Evolutionary conservation across 2,329 filamentous ascomycete species (phyloP).

Genomic region (Microdochium bolleyi): DNA sequence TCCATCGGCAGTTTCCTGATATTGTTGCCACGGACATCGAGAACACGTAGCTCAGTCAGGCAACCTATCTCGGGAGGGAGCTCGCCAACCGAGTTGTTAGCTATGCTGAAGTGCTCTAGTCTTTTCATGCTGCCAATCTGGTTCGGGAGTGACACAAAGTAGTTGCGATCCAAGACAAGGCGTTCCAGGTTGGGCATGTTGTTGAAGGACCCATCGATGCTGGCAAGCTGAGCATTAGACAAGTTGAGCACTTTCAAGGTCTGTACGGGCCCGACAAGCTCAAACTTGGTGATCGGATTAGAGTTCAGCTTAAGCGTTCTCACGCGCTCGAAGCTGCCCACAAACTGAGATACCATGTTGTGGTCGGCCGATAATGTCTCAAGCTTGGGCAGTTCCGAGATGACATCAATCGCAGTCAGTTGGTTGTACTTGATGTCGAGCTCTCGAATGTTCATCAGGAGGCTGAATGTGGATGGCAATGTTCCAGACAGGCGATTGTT

Average conservation of each 20-base stretch:
- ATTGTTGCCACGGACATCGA: conserved; percentile 92
- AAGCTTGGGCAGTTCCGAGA: conserved; percentile 75
- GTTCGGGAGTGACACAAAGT: conserved; percentile 81
- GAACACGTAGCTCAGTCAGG: conserved; percentile 70
- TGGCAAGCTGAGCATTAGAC: conserved; percentile 83
- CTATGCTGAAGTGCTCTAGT: conserved; percentile 88
- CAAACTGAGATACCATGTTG: conserved; percentile 85
- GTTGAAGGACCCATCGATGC: conserved; percentile 81
- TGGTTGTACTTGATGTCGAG: conserved; percentile 92
- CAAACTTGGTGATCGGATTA: conserved; percentile 91
- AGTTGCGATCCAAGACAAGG: conserved; percentile 87
- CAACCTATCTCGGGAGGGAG: conserved; percentile 85
- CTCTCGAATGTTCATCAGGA: conserved; percentile 74
- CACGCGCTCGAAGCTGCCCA: conserved; percentile 78
- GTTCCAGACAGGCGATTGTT: conserved; percentile 81
- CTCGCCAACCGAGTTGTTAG: conserved; percentile 79
- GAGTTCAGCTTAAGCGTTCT: conserved; percentile 84
- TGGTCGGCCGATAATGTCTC: conserved; percentile 88
- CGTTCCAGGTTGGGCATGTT: conserved; percentile 83
- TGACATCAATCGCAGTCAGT: conserved; percentile 79
- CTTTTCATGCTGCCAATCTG: conserved; percentile 77
- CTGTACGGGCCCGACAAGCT: conserved; percentile 67
- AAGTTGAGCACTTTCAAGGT: conserved; percentile 82
- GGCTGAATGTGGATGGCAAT: conserved; percentile 64
- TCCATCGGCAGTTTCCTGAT: conserved; percentile 81